These are phyloP conservation scores for Amanita rubescens DNA, from an alignment of 768 basidiomycete genomes.

Conservation along the genomic window DNA sequence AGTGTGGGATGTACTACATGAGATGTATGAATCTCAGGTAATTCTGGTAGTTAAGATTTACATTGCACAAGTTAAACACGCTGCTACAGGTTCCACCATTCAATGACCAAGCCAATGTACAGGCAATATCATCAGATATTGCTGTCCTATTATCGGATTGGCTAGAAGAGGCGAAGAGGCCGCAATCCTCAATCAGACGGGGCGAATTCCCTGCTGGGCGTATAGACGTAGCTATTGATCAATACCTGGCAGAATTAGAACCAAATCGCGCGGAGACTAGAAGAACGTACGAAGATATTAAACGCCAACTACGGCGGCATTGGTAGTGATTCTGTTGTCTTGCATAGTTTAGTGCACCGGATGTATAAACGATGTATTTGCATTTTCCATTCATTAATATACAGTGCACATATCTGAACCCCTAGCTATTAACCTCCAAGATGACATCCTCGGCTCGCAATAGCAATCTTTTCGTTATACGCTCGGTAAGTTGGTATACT, in stretches of 20 bases:
- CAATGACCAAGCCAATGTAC: conserved; percentile 72
- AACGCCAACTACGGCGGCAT: conserved; percentile 61
- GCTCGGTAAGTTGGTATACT: conserved; percentile 61
- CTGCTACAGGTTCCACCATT: conserved; percentile 71
- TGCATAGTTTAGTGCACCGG: not conserved
- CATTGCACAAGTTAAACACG: not conserved
- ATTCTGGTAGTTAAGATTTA: conserved; percentile 13
- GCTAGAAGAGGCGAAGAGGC: conserved; percentile 69
- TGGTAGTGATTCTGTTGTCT: conserved; percentile 37
- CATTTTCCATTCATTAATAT: not conserved
- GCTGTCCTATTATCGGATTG: conserved; percentile 75
- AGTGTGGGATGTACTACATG: conserved; percentile 79
- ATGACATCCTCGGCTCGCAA: conserved; percentile 75
- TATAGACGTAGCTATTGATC: conserved; percentile 65
- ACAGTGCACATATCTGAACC: conserved; percentile 10
- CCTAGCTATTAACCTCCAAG: conserved; percentile 50
- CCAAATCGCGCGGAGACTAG: conserved; percentile 55
- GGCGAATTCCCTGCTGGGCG: conserved; percentile 73
- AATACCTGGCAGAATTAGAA: conserved; percentile 68
- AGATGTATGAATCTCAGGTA: conserved; percentile 87
- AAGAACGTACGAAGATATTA: conserved; percentile 59
- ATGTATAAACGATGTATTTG: not conserved
- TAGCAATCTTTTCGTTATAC: conserved; percentile 49
- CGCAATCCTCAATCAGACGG: conserved; percentile 54
- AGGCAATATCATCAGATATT: conserved; percentile 75